Base-by-base conservation (phyloP, 441 rosid genomes). In the Gossypium laxum region DNA sequence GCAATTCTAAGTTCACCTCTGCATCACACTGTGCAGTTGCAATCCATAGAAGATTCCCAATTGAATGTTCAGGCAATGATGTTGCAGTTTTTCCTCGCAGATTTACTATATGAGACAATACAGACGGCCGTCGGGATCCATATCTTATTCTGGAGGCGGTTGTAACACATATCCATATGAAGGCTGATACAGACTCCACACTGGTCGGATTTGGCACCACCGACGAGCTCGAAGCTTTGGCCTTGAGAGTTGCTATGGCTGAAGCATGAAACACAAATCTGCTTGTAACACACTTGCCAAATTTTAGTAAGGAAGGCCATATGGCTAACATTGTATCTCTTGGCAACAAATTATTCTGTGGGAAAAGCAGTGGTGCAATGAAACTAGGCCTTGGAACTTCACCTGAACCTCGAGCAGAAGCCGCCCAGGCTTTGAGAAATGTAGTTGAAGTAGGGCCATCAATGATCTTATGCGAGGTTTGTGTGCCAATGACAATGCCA, bases 381-480 rank as follows among this genome's bases (percentile, higher is more conserved):
- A 78, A 85, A 24, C 77, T 72, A 1, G 89, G 87, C 5, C 12
- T 43, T 21, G 47, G 19, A 4, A 17, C 60, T 18, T 48, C 57
- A 28, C 58, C 22, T 10, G 73, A 41, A 8, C 82, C 77, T 2
- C 66, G 68, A 64, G 87, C 81, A 0, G 45, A 28, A 1, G 80
- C 65, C 0, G 82, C 56, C 93, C 92, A 86, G 0, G 72, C 73
- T 63, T 45, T 78, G 48, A 87, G 28, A 79, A 88, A 86, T 14
- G 77, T 75, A 22, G 81, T 68, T 2, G 85, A 21, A 1, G 86
- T 85, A 1, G 77, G 80, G 5, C 87, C 91, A 14, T 88, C 92
- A 6, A 87, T 55, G 65, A 87, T 62, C 69, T 58, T 83, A 74
- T 90, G 92, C 15, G 87, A 72, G 28, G 85, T 76, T 74, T 89